Conservation (phyloP, 2,329 filamentous ascomycete genomes). For the Arthrobotrys pseudoclavata region DNA sequence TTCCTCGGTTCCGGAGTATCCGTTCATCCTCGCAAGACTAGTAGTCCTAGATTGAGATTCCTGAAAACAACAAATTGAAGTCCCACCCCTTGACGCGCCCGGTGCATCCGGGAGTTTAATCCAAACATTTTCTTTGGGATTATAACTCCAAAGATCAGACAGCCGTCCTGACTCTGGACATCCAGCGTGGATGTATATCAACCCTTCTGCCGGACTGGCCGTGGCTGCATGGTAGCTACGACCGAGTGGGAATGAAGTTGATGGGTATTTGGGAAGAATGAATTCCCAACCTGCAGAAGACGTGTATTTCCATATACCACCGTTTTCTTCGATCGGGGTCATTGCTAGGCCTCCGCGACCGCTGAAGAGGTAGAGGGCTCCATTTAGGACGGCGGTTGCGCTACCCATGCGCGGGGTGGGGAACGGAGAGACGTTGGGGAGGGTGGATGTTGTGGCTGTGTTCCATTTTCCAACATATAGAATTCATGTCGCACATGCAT, state of each 20-base stretch:
- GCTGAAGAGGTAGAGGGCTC: constrained; percentile 83
- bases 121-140: constrained; percentile 76
- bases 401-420: constrained; percentile 80
- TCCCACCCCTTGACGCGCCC: constrained; percentile 75
- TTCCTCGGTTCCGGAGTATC: constrained; percentile 79
- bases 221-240: constrained; percentile 79
- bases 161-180: constrained; percentile 75
- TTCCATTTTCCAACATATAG: neutral
- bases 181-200: constrained; percentile 81
- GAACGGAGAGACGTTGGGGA: constrained; percentile 65
- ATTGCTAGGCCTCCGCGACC: constrained; percentile 79
- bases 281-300: constrained; percentile 76
- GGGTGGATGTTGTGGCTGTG: constrained; percentile 7
- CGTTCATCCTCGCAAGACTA: constrained; percentile 75
- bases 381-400: constrained; percentile 76
- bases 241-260: constrained; percentile 69
- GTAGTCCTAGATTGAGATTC: neutral
- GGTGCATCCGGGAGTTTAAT: constrained; percentile 77
- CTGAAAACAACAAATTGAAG: constrained; percentile 70
- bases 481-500: neutral
- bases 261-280: constrained; percentile 71
- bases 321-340: constrained; percentile 79
- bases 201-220: constrained; percentile 72
- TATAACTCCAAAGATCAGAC: constrained; percentile 83
- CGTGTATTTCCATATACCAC: constrained; percentile 82